Evolutionary conservation across 305 asterid species (phyloP).

Genomic region (Fraxinus angustifolia): DNA sequence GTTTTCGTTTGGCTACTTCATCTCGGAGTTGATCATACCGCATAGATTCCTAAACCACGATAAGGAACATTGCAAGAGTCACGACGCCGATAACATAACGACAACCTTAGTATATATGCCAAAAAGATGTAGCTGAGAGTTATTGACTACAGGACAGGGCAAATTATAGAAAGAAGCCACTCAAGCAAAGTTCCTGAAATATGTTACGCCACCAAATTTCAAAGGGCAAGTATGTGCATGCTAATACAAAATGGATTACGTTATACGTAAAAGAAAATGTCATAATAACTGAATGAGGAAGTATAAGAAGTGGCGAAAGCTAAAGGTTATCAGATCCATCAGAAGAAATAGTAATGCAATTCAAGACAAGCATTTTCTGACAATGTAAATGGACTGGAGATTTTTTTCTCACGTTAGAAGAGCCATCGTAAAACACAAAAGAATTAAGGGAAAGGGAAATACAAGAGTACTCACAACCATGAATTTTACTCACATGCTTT

Average conservation of each 20-base stretch:
- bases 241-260: not conserved
- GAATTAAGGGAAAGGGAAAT: not conserved
- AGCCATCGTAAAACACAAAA: not conserved
- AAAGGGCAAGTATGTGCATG: not conserved
- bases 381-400: not conserved
- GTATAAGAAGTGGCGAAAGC: not conserved
- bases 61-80: constrained; percentile 6
- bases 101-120: constrained; percentile 2
- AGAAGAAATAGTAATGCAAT: not conserved
- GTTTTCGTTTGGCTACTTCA: constrained; percentile 74
- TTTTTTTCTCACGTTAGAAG: not conserved
- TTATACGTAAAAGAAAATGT: not conserved
- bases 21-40: constrained; percentile 89
- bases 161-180: not conserved
- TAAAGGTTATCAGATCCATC: not conserved
- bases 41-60: constrained; percentile 65
- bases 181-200: not conserved
- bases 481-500: constrained; percentile 6
- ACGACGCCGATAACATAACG: constrained; percentile 17
- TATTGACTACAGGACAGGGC: not conserved
- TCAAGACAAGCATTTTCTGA: not conserved
- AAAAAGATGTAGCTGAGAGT: constrained; percentile 7
- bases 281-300: constrained; percentile 3
- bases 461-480: not conserved
- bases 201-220: not conserved